These are phyloP conservation scores for Aspergillus kassunensis DNA, from an alignment of 495 filamentous ascomycete species.

Conservation along the genomic window DNA sequence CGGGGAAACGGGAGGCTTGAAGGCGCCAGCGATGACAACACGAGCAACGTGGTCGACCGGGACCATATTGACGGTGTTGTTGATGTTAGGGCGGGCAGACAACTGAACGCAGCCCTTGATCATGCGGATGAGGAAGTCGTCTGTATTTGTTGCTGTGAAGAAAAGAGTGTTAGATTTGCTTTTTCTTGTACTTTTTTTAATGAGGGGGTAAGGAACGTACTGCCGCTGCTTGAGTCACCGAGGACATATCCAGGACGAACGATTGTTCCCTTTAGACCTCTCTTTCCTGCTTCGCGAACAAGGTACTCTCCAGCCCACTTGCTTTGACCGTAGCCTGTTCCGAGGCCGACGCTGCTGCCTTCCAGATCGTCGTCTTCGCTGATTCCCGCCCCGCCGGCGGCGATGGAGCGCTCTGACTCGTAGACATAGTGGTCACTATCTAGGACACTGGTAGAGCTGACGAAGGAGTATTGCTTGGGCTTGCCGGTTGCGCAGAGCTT, in stretches of 20 bases:
- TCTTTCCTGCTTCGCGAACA: conserved; percentile 69
- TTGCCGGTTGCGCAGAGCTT: conserved; percentile 70
- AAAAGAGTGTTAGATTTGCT: not conserved
- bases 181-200: not conserved
- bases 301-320: conserved; percentile 86
- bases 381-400: conserved; percentile 50
- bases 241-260: conserved; percentile 84
- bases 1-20: conserved; percentile 52
- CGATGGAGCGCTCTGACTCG: conserved; percentile 58
- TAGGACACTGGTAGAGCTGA: conserved; percentile 80
- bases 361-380: conserved; percentile 62
- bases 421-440: conserved; percentile 77
- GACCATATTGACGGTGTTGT: conserved; percentile 87
- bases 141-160: conserved; percentile 61
- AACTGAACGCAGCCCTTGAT: conserved; percentile 87
- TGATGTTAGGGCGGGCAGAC: conserved; percentile 63
- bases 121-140: conserved; percentile 91
- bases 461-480: conserved; percentile 77
- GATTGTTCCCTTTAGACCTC: conserved; percentile 72
- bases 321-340: conserved; percentile 86
- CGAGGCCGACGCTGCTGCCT: conserved; percentile 60
- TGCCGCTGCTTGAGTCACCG: conserved; percentile 67
- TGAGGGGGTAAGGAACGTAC: conserved; percentile 13
- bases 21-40: conserved; percentile 68
- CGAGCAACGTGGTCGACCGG: conserved; percentile 82